Evolutionary conservation across 441 rosid genomes (phyloP), one percentile per base, ranked within the genome.

Genomic region (Pelargonium myrrhifolium): DNA sequence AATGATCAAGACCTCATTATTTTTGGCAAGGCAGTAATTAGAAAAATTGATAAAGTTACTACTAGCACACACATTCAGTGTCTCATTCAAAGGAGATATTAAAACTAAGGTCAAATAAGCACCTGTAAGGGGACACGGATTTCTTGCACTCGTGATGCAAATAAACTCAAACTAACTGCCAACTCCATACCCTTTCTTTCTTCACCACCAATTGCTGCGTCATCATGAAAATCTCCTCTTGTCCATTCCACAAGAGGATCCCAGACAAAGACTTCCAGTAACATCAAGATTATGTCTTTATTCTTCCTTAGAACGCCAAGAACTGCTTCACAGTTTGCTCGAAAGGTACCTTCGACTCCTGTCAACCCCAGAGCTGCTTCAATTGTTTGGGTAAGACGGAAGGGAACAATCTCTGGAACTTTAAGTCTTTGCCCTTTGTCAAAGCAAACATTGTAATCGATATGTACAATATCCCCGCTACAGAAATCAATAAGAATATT

Each of bases 221-320:
- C 99, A 85, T 94, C 97, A 66, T 88, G 99, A 78, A 90, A 92
- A 80, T 94, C 96, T 68, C 88, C 99, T 70, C 97, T 84, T 60
- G 98, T 94, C 98, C 99, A 94, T 82, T 94, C 99, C 71, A 94
- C 83, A 67, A 94, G 94, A 66, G 99, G 99, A 82, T 94, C 97
- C 99, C 99, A 94, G 68, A 89, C 86, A 80, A 94, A 94, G 64
- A 87, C 97, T 80, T 94, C 97, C 68, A 94, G 84, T 72, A 94
- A 77, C 99, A 94, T 88, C 81, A 94, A 76, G 63, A 94, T 75
- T 72, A 85, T 71, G 76, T 94, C 98, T 80, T 92, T 92, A 83
- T 92, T 92, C 77, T 89, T 83, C 87, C 94, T 88, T 66, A 94
- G 72, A 74, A 89, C 84, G 74, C 87, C 81, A 66, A 94, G 62